These are phyloP conservation scores for Ulota crispa DNA, from an alignment of 225 moss, liverwort and hornwort species.

Conservation along the genomic window DNA sequence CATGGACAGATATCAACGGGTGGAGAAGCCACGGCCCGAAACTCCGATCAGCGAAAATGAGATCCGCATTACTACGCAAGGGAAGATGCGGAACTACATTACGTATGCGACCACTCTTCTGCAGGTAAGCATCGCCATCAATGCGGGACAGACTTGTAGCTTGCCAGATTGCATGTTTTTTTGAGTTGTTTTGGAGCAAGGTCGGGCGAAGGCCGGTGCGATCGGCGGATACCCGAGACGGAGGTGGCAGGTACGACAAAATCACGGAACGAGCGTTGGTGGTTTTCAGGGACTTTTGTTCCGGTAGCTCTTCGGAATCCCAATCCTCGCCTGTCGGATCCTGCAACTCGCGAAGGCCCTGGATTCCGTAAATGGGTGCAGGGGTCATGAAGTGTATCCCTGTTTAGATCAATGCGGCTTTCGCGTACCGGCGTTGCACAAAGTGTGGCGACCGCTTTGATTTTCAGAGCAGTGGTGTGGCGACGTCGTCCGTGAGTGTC, in stretches of 20 bases:
- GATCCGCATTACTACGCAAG: slow-evolving; percentile 99
- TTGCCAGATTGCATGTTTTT: not conserved
- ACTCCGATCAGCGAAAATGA: slow-evolving; percentile 99
- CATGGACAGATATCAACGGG: slow-evolving; percentile 99
- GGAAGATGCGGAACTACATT: slow-evolving; percentile 99
- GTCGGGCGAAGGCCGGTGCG: not conserved
- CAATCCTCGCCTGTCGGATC: not conserved
- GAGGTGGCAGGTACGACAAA: not conserved
- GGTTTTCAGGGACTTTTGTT: not conserved
- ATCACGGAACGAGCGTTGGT: too few species aligned
- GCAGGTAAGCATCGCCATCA: slow-evolving; percentile 51
- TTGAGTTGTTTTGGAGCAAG: not conserved
- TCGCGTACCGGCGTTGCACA: not conserved
- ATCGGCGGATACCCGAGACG: not conserved
- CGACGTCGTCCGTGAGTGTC: not conserved
- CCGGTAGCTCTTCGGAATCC: not conserved
- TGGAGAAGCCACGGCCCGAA: slow-evolving; percentile 99
- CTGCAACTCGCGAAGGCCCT: not conserved
- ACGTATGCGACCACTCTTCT: slow-evolving; percentile 99
- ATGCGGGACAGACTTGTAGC: not conserved
- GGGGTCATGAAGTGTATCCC: not conserved
- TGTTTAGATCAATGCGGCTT: not conserved
- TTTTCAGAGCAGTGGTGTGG: not conserved
- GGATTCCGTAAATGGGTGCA: not conserved
- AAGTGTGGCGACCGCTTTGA: not conserved